Percentiles rank a stretch among this genome's conserved stretches.
Conservation (phyloP, 139 green algal genomes). For the Penium margaritaceum region DNA sequence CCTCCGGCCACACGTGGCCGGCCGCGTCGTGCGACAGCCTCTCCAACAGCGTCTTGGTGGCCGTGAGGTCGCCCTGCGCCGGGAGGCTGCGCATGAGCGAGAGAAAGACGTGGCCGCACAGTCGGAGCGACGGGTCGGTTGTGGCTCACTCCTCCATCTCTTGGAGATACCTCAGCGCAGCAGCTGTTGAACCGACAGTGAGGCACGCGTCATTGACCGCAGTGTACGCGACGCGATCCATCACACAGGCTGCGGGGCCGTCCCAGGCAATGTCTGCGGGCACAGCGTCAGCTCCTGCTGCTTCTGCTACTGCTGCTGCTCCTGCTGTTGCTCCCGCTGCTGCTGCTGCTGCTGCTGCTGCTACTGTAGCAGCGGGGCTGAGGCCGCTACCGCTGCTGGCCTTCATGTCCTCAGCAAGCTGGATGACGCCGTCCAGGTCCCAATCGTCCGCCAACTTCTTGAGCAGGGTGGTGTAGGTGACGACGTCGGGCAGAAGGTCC, state of each 20-base stretch:
- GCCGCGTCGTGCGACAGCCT: constrained; percentile 7
- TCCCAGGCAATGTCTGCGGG: no score
- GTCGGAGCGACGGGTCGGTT: constrained; percentile 5
- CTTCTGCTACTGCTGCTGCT: background rate
- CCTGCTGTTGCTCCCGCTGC: no score
- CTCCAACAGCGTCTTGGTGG: background rate
- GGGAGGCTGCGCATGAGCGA: constrained; percentile 25
- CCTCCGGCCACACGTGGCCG: constrained; percentile 35
- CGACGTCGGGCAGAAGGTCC: constrained; percentile 35
- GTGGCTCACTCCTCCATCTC: constrained; percentile 29
- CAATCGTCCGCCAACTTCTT: constrained; percentile 21
- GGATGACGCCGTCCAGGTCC: constrained; percentile 19
- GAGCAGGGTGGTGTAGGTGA: constrained; percentile 41
- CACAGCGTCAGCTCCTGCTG: no score
- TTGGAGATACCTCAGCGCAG: constrained; percentile 16
- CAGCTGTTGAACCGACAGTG: constrained; percentile 16
- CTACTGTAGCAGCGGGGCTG: no score
- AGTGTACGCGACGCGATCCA: constrained; percentile 41
- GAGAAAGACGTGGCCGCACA: constrained; percentile 28
- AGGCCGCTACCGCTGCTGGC: background rate
- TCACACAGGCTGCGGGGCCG: no score
- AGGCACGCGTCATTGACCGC: constrained; percentile 36
- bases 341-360: no score
- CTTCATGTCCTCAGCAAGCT: constrained; percentile 29
- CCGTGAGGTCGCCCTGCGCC: constrained; percentile 6